Conservation (phyloP, 768 basidiomycete species). For the Strobilomyces dryophilus region DNA sequence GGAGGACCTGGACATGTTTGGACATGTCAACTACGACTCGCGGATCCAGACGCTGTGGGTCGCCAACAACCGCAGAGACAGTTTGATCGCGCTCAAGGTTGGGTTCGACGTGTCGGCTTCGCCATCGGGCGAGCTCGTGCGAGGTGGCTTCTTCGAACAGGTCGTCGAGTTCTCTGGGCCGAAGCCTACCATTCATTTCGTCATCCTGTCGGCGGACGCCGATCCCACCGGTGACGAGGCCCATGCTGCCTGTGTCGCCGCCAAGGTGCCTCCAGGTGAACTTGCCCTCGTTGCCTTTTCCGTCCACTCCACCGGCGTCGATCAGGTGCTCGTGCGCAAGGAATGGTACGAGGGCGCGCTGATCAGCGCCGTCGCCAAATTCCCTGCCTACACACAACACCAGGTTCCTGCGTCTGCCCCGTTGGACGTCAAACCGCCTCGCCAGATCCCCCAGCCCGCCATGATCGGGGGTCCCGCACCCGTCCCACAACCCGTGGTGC, state of each 20-base stretch:
- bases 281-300: conserved; percentile 82
- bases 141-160: conserved; percentile 72
- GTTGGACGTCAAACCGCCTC: conserved; percentile 20
- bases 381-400: conserved; percentile 33
- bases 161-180: conserved; percentile 69
- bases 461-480: conserved; percentile 21
- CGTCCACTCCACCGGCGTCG: conserved; percentile 86
- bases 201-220: conserved; percentile 80
- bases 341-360: conserved; percentile 70
- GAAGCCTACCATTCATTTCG: conserved; percentile 85
- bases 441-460: conserved; percentile 22
- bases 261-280: conserved; percentile 55
- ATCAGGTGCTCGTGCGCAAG: conserved; percentile 80
- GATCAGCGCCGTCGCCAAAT: conserved; percentile 51
- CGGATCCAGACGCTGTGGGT: conserved; percentile 86
- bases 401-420: conserved; percentile 16
- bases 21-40: conserved; percentile 76
- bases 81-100: conserved; percentile 71
- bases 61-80: conserved; percentile 80
- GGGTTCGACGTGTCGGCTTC: conserved; percentile 40
- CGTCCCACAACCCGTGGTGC: conserved; percentile 16
- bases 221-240: conserved; percentile 32
- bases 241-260: too few species aligned
- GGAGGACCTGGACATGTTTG: conserved; percentile 76
- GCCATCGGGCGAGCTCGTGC: conserved; percentile 59